Evolutionary conservation across 2,329 filamentous ascomycete genomes (phyloP).

Genomic region (Claviceps sp.): DNA sequence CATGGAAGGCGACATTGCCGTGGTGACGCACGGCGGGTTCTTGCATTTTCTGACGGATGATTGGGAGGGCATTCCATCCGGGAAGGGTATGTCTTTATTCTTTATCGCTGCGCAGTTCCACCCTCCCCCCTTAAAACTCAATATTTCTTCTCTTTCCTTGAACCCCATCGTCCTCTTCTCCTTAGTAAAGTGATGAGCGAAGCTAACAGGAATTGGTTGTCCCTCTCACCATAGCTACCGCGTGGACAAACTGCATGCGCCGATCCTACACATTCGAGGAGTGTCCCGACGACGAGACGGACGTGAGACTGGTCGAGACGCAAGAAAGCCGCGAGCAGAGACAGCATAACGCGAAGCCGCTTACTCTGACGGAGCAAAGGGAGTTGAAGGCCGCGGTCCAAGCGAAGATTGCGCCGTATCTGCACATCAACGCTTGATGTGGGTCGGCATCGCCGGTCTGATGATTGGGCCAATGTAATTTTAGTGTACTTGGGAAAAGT

Average conservation of each 20-base stretch:
- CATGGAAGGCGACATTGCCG: constrained; percentile 50
- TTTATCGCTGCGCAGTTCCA: background rate
- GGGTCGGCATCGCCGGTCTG: too few species aligned
- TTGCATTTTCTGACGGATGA: constrained; percentile 78
- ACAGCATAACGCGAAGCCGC: constrained; percentile 24
- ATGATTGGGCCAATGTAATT: too few species aligned
- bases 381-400: constrained; percentile 28
- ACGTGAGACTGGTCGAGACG: constrained; percentile 36
- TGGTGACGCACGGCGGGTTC: constrained; percentile 74
- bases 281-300: constrained; percentile 31
- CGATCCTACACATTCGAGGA: constrained; percentile 54
- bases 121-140: too few species aligned
- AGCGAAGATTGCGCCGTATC: constrained; percentile 20
- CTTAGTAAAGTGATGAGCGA: too few species aligned
- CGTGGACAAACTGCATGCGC: constrained; percentile 62
- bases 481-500: too few species aligned
- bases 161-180: background rate
- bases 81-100: constrained; percentile 22
- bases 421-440: constrained; percentile 19
- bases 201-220: too few species aligned
- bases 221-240: constrained; percentile 39
- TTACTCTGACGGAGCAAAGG: constrained; percentile 32
- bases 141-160: background rate
- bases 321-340: constrained; percentile 32
- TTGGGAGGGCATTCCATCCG: constrained; percentile 46